Conservation (phyloP, 139 green algal species). For the Chlamydomonas schloesseri region DNA sequence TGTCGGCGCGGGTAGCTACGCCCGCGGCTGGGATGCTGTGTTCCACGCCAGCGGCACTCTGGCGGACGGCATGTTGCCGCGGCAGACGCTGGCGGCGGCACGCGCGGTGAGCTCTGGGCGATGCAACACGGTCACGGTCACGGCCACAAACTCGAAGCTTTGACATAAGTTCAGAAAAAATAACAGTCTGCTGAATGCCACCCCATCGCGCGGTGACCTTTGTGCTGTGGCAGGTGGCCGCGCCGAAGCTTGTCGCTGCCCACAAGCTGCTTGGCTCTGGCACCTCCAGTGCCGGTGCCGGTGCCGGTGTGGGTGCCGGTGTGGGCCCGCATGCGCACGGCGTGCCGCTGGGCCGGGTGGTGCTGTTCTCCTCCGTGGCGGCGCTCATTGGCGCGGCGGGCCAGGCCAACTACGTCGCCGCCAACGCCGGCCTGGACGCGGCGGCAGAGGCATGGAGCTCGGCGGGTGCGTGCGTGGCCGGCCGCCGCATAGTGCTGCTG, state of each 20-base stretch:
- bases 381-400: constrained; percentile 83
- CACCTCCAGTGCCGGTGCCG: too few relatives aligned
- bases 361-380: constrained; percentile 90
- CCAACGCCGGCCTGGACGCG: constrained; percentile 82
- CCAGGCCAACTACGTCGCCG: constrained; percentile 87
- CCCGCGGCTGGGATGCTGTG: constrained; percentile 43
- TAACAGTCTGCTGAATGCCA: too few relatives aligned
- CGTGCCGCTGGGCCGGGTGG: constrained; percentile 38
- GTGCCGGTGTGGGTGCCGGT: too few relatives aligned
- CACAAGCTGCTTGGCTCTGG: background rate
- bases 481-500: too few relatives aligned
- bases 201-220: too few relatives aligned
- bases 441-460: constrained; percentile 9
- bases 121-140: too few relatives aligned
- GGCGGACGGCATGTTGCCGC: constrained; percentile 53
- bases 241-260: constrained; percentile 33
- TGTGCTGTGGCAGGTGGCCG: constrained; percentile 43
- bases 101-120: background rate
- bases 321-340: background rate
- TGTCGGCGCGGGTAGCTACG: too few relatives aligned
- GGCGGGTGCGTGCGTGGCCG: background rate
- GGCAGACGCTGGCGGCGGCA: constrained; percentile 42
- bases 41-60: constrained; percentile 68
- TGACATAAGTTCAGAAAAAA: too few relatives aligned
- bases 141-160: too few relatives aligned